Evolutionary conservation across 495 filamentous ascomycete genomes (phyloP), one percentile per base, ranked within the genome.

Genomic region (Daldinia childiae): DNA sequence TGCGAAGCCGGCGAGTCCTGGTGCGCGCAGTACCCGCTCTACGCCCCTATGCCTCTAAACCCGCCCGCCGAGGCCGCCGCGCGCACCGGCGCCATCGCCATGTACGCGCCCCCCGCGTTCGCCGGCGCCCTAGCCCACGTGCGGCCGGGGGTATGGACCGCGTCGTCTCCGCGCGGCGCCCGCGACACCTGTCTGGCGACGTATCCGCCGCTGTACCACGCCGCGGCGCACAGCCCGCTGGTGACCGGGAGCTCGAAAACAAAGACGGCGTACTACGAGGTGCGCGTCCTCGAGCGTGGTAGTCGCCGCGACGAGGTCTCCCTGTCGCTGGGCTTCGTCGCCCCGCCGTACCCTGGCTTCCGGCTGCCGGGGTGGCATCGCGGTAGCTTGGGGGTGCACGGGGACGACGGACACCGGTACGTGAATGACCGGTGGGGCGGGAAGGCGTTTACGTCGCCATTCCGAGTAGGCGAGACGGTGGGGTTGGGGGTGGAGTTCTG

Each of bases 361-460:
- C 87, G 95, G 45, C 86, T 95, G 62, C 95, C 95, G 0, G 95
- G 95, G 2, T 98, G 95, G 95, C 90, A 98, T 76, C 83, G 94
- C 30, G 94, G 87, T 1, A 92, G 90, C 51, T 74, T 97, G n/a
- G 95, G 86, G 6, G 90, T 98, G 11, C 95, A 97, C 72, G 91
- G 92, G 3, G 95, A 98, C 76, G 95, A 98, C 78, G 95, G 95
- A 11, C 89, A 92, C 72, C 86, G 88, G 70, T 98, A 92, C 77
- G 85, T 95, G 66, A 96, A 97, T 81, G 92, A 98, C 75, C 86
- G 87, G 1, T 93, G 85, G 83, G 95, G 95, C 24, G 95, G 95
- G 2, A 89, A 87, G 68, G 84, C 90, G 61, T 97, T 98, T 75
- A 81, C 85, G 9, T 15, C 62, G 34, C 82, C 84, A 14, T 88